A percentile compares a stretch with the other conserved stretches of the same genome.
These are phyloP conservation scores for Penicillium sp. DNA, from an alignment of 2,329 filamentous ascomycete species.

Conservation along the genomic window DNA sequence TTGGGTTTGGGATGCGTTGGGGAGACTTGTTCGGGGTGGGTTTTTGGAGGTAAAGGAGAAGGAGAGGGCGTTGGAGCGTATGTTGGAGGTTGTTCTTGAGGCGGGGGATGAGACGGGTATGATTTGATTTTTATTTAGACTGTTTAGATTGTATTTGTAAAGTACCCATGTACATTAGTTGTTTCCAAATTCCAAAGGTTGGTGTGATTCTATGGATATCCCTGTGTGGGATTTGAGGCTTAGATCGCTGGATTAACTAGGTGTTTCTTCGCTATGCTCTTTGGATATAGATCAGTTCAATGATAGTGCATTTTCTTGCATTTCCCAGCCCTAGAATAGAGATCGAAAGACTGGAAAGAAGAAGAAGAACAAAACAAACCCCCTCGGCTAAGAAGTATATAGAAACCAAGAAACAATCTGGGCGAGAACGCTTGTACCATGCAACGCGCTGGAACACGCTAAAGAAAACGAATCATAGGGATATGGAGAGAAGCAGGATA, in stretches of 20 bases:
- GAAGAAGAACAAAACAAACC: not conserved
- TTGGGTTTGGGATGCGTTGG: slow-evolving; percentile 20
- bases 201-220: too few relatives aligned
- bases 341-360: slow-evolving; percentile 14
- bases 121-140: not conserved
- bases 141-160: too few relatives aligned
- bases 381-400: slow-evolving; percentile 1
- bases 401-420: slow-evolving; percentile 12
- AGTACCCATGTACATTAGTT: too few relatives aligned
- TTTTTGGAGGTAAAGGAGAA: slow-evolving; percentile 8
- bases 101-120: slow-evolving; percentile 17
- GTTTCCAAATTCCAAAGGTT: too few relatives aligned
- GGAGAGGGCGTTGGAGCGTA: slow-evolving; percentile 17
- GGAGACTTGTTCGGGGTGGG: slow-evolving; percentile 11
- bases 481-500: not conserved
- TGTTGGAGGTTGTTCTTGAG: slow-evolving; percentile 21
- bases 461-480: slow-evolving; percentile 19
- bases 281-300: too few relatives aligned
- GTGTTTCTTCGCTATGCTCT: too few relatives aligned
- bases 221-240: too few relatives aligned
- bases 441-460: slow-evolving; percentile 24
- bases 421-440: slow-evolving; percentile 20
- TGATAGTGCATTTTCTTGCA: slow-evolving; percentile 2
- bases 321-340: not conserved
- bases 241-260: too few relatives aligned